Base-by-base conservation (phyloP, 2,329 filamentous ascomycete genomes). In the Xylariaceae sp. region DNA sequence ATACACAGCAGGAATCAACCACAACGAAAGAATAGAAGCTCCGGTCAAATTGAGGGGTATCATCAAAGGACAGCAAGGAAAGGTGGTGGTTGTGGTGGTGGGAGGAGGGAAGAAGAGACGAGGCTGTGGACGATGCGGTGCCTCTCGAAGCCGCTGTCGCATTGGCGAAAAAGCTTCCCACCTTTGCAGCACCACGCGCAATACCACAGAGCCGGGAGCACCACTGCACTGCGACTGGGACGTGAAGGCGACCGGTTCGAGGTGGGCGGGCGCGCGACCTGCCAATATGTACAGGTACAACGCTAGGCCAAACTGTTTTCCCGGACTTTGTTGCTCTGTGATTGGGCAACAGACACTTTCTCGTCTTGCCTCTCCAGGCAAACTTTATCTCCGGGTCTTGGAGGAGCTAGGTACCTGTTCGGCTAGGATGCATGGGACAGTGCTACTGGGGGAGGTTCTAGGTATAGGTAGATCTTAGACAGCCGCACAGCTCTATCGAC, bases 271-370 rank as follows among this genome's bases (percentile, higher is more conserved):
- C 55, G 50, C 54, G 57, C 59, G 53, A 22, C 34, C 53, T 55
- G 60, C 56, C 63, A 51, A 45, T 54, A 54, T 56, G 61, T 63
- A 64, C 52, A 63, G 49, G 41, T 63, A 64, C 63, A 64, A 64
- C 52, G 64, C 64, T 66, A 66, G 64, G 62, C 51, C 3, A 45
- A 36, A 63, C 41, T 50, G 57, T 61, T 64, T 58, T 57, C 51
- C 63, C 62, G 63, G 33, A n/a, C 13, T n/a, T 16, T 44, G 11
- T 2, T 2, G 14, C 11, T 14, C 1, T 31, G 9, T 61, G 31
- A 65, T 65, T 65, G 58, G 62, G 7, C 22, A 28, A 7, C 22
- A 28, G 22, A 7, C 22, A 28, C 22, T 28, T 28, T 28, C 22
- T 7, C 22, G 22, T 28, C 22, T 5, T 28, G 22, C 22, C 22